Percentiles rank a stretch among this genome's conserved stretches.
Conservation (phyloP, 345 rosid species). For the Eucalyptus pauciflora region DNA sequence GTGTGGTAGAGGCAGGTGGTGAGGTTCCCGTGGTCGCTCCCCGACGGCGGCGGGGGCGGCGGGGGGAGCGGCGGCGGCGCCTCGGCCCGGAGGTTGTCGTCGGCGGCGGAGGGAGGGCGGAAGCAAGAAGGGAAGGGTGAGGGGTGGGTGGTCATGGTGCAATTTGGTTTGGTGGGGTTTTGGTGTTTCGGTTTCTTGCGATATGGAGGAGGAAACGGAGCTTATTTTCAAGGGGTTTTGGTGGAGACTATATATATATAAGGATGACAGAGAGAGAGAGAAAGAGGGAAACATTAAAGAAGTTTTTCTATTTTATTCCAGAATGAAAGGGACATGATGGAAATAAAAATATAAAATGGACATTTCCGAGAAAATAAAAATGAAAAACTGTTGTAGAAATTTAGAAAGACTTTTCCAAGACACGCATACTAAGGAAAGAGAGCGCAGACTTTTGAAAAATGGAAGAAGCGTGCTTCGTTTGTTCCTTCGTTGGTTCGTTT, state of each 20-base stretch:
- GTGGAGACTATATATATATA: background rate
- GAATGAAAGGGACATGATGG: background rate
- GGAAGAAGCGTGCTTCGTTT: background rate
- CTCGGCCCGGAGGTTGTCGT: background rate
- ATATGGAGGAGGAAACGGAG: background rate
- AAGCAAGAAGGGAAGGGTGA: constrained; percentile 33
- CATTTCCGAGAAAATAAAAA: background rate
- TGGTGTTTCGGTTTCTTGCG: background rate
- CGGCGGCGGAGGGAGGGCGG: constrained; percentile 18
- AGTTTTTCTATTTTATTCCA: background rate
- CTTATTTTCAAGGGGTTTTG: background rate
- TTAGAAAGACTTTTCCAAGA: background rate
- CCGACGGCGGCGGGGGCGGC: constrained; percentile 11
- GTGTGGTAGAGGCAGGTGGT: constrained; percentile 74
- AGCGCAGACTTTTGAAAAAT: background rate
- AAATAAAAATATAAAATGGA: background rate
- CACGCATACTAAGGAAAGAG: background rate
- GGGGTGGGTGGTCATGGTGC: constrained; percentile 38
- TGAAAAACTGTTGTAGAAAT: background rate
- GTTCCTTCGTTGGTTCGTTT: background rate
- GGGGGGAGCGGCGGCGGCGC: constrained; percentile 2
- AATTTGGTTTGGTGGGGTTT: background rate
- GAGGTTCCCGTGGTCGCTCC: constrained; percentile 37
- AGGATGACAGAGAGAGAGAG: background rate
- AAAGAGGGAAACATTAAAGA: background rate